phyloP scores from a whole-genome alignment of 1,139 yeast genomes.

The Magnusiomyces tetraspermus region DNA sequence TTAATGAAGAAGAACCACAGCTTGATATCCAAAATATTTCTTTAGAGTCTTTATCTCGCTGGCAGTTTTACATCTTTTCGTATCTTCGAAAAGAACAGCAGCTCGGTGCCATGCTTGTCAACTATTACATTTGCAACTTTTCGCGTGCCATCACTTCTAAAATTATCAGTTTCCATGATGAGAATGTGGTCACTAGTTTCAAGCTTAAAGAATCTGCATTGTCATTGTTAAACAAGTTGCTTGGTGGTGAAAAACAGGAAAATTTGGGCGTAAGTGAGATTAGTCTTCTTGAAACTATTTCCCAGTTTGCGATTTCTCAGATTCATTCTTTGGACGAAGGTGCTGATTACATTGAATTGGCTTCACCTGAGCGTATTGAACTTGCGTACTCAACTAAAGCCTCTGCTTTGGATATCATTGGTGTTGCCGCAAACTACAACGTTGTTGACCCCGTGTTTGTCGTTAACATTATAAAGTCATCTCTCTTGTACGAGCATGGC shows the following conservation, averaged over 20 bases:
- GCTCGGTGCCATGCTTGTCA: conserved; percentile 28
- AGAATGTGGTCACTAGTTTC: not conserved
- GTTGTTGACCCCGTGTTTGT: conserved; percentile 29
- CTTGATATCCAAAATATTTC: not conserved
- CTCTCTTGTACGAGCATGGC: conserved; percentile 29
- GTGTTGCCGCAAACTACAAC: conserved; percentile 33
- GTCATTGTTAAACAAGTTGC: conserved; percentile 17
- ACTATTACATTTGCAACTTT: conserved; percentile 22
- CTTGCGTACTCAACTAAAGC: conserved; percentile 38
- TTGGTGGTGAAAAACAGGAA: conserved; percentile 19
- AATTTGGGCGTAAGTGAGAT: conserved; percentile 5
- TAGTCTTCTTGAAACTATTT: conserved; percentile 25
- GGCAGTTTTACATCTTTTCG: conserved; percentile 20
- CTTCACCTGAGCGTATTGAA: conserved; percentile 36
- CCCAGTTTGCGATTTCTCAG: conserved; percentile 28
- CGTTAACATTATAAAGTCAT: conserved; percentile 29
- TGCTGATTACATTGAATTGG: conserved; percentile 36
- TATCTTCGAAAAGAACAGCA: conserved; percentile 23
- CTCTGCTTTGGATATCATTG: conserved; percentile 37
- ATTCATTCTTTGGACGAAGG: conserved; percentile 37
- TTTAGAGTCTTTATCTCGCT: not conserved
- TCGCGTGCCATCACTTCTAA: conserved; percentile 21
- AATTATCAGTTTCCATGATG: conserved; percentile 13
- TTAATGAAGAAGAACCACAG: not conserved
- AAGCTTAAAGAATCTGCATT: conserved; percentile 23